Percentiles rank a stretch among this genome's conserved stretches.
Conservation (phyloP, 345 rosid species). For the Hypericum androsaemum region DNA sequence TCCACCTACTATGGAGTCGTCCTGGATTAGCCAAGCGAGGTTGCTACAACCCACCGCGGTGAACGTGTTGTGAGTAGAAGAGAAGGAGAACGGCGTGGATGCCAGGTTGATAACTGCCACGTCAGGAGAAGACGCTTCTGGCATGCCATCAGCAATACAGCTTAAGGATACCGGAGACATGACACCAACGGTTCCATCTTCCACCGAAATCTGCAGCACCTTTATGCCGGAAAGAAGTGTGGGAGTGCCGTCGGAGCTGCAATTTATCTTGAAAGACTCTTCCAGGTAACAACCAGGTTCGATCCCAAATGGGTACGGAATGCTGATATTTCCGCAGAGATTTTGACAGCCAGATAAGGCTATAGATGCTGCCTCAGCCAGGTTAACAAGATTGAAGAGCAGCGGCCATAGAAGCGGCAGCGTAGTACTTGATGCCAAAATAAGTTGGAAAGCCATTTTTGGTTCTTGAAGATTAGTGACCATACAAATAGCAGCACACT, state of each 20-base stretch:
- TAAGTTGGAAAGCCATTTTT: too few relatives aligned
- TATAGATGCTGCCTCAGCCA: background rate
- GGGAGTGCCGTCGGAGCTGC: background rate
- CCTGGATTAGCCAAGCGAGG: too few relatives aligned
- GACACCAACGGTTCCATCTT: background rate
- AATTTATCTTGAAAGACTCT: slow-evolving; percentile 1
- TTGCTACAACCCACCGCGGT: slow-evolving; percentile 10
- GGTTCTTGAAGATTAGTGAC: too few relatives aligned
- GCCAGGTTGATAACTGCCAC: background rate
- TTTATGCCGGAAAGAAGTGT: slow-evolving; percentile 5
- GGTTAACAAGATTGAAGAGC: too few relatives aligned
- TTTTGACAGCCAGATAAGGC: background rate
- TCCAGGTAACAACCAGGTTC: slow-evolving; percentile 1
- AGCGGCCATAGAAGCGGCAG: too few relatives aligned
- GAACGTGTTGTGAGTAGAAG: background rate
- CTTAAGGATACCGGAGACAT: background rate
- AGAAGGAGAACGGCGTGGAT: slow-evolving; percentile 8
- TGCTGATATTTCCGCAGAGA: slow-evolving; percentile 8
- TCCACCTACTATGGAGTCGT: too few relatives aligned
- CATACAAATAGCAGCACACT: too few relatives aligned
- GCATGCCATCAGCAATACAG: background rate
- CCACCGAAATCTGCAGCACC: background rate
- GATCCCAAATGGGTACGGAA: slow-evolving; percentile 14
- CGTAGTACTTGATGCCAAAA: too few relatives aligned
- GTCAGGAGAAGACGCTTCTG: background rate